phyloP scores from a whole-genome alignment of 192 early-diverging fungal species.

The Coemansia asiatica region DNA sequence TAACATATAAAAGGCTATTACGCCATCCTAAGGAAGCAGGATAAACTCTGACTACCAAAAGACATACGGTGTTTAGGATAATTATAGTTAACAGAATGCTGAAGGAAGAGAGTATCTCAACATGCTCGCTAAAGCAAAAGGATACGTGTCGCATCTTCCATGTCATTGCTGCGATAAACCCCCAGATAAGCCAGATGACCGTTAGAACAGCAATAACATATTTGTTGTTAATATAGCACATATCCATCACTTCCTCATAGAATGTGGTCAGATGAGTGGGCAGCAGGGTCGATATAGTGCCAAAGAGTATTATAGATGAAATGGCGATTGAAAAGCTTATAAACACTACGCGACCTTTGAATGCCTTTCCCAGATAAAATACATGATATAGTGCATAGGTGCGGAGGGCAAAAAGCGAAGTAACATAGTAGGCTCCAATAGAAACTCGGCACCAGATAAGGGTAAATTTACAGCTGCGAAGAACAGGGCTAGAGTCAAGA shows the following conservation, averaged over 20 bases:
- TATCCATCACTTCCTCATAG: slow-evolving; percentile 10
- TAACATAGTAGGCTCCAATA: slow-evolving; percentile 11
- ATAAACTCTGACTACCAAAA: slow-evolving; percentile 9
- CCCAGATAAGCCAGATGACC: slow-evolving; percentile 11
- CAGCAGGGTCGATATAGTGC: slow-evolving; percentile 11
- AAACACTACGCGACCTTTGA: slow-evolving; percentile 10
- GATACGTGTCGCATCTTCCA: slow-evolving; percentile 16
- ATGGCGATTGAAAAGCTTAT: slow-evolving; percentile 3
- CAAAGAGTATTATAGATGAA: slow-evolving; percentile 3
- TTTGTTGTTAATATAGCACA: slow-evolving; percentile 9
- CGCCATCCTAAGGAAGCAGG: slow-evolving; percentile 12
- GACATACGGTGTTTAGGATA: slow-evolving; percentile 13
- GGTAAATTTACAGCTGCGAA: slow-evolving; percentile 13
- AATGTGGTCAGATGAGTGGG: slow-evolving; percentile 12
- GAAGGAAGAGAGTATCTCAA: slow-evolving; percentile 9
- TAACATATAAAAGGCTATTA: slow-evolving; percentile 12
- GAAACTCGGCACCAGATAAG: slow-evolving; percentile 12
- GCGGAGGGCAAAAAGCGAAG: slow-evolving; percentile 13
- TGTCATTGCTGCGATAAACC: slow-evolving; percentile 9
- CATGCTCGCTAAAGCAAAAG: slow-evolving; percentile 16
- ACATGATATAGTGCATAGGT: slow-evolving; percentile 13
- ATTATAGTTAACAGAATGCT: neutral
- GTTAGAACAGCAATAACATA: slow-evolving; percentile 5
- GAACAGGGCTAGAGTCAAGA: neutral
- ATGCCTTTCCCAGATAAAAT: slow-evolving; percentile 16